Evolutionary conservation across 208 protist genomes (phyloP).

Genomic region (Trypanosomatidae sp.): DNA sequence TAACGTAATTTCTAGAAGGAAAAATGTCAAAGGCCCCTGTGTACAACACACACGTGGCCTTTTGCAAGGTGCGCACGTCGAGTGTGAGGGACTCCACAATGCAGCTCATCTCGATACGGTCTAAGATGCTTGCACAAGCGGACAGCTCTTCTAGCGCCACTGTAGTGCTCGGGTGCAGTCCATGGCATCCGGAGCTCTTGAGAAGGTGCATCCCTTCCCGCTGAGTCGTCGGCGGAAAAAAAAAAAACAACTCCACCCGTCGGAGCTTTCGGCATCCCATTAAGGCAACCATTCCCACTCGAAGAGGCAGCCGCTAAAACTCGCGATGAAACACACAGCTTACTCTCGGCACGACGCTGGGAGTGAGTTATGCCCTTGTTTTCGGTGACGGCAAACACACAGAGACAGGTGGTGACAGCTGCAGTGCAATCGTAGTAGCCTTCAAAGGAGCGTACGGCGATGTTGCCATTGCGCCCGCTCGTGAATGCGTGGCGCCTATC

Average conservation of each 20-base stretch:
- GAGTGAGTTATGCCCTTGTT: not conserved
- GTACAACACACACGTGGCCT: slow-evolving; percentile 18
- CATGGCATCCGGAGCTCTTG: slow-evolving; percentile 37
- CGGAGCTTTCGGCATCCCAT: not conserved
- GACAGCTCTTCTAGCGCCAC: slow-evolving; percentile 19
- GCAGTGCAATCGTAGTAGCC: not conserved
- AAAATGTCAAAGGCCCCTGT: slow-evolving; percentile 53
- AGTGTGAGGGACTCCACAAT: slow-evolving; percentile 40
- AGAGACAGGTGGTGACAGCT: not conserved
- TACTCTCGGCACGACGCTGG: slow-evolving; percentile 17
- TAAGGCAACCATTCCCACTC: not conserved
- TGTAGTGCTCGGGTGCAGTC: slow-evolving; percentile 36
- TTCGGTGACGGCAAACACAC: not conserved
- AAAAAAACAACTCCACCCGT: no score
- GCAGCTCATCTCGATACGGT: slow-evolving; percentile 54
- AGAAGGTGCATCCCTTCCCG: slow-evolving; percentile 26
- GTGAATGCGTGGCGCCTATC: slow-evolving; percentile 30
- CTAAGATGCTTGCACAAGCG: slow-evolving; percentile 6
- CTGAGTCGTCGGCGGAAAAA: not conserved
- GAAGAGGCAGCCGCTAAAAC: not conserved
- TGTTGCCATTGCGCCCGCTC: slow-evolving; percentile 42
- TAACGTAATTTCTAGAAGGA: slow-evolving; percentile 45
- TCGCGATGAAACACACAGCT: slow-evolving; percentile 7
- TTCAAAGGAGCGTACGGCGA: slow-evolving; percentile 32
- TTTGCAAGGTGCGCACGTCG: slow-evolving; percentile 37